phyloP scores from a whole-genome alignment of 768 basidiomycete species.

The Leccinum uliginosum region DNA sequence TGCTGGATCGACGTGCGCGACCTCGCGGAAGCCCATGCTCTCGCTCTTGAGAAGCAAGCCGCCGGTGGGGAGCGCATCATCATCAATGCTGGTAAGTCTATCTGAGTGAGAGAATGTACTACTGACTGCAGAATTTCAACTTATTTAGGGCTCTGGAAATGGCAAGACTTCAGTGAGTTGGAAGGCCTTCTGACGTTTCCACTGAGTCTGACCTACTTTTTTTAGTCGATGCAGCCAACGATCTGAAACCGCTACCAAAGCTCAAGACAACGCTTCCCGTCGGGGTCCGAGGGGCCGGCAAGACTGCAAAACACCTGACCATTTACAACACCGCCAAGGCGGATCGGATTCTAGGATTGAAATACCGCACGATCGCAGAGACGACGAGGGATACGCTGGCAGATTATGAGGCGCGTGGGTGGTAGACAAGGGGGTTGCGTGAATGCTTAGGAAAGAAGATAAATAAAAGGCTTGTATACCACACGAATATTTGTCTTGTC shows the following conservation, averaged over 20 bases:
- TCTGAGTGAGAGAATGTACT: not conserved
- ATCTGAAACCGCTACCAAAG: slow-evolving; percentile 29
- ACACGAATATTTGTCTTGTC: not conserved
- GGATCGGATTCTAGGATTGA: slow-evolving; percentile 37
- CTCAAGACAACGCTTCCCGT: slow-evolving; percentile 27
- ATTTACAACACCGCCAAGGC: slow-evolving; percentile 37
- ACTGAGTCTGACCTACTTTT: not conserved
- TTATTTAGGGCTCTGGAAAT: slow-evolving; percentile 23
- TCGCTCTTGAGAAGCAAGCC: slow-evolving; percentile 45
- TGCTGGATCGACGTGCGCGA: slow-evolving; percentile 54
- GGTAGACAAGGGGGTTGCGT: not conserved
- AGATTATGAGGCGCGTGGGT: not conserved
- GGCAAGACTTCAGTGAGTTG: slow-evolving; percentile 30
- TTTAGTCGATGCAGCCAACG: slow-evolving; percentile 37
- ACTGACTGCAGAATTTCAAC: not conserved
- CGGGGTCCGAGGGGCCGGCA: slow-evolving; percentile 33
- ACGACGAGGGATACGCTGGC: slow-evolving; percentile 21
- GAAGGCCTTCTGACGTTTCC: not conserved
- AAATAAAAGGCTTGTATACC: not conserved
- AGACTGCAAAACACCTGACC: slow-evolving; percentile 23
- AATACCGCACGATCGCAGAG: slow-evolving; percentile 38
- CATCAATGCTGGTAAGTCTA: slow-evolving; percentile 31
- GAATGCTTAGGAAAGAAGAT: not conserved
- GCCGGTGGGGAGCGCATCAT: slow-evolving; percentile 60
- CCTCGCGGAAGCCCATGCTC: slow-evolving; percentile 48